These are phyloP conservation scores for Copromyces sp. DNA, from an alignment of 495 filamentous ascomycete species.

Conservation along the genomic window DNA sequence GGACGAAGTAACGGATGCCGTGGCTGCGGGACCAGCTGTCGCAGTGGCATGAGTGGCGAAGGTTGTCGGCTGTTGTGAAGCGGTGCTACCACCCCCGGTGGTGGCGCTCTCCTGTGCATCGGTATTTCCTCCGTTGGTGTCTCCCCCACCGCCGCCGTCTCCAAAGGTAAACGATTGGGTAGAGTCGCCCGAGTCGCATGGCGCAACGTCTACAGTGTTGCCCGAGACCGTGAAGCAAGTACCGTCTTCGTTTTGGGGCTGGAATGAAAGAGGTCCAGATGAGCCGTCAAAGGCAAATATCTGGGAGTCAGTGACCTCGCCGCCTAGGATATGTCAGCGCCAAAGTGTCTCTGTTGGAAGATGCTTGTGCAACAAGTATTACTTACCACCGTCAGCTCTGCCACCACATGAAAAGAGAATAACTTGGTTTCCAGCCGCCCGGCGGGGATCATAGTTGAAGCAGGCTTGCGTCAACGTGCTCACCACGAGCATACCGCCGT, in stretches of 20 bases:
- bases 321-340: conserved; percentile 21
- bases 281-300: conserved; percentile 35
- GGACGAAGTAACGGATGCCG: neutral
- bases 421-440: conserved; percentile 37
- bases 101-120: conserved; percentile 15
- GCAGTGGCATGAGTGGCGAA: neutral
- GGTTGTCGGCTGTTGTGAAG: conserved; percentile 5
- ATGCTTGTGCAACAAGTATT: neutral
- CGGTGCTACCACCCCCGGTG: neutral
- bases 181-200: conserved; percentile 31
- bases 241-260: conserved; percentile 31
- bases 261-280: conserved; percentile 31
- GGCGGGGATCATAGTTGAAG: conserved; percentile 42
- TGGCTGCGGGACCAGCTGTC: neutral
- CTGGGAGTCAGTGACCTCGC: conserved; percentile 40
- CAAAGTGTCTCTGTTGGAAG: neutral
- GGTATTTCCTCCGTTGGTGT: conserved; percentile 7
- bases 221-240: conserved; percentile 38
- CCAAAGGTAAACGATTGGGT: conserved; percentile 40
- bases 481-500: conserved; percentile 38
- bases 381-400: conserved; percentile 39
- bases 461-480: conserved; percentile 47
- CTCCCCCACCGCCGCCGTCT: conserved; percentile 3
- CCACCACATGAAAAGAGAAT: conserved; percentile 47
- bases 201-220: conserved; percentile 33